These are phyloP conservation scores for Yamadazyma tumulicola DNA, from an alignment of 805 yeast species.

Conservation along the genomic window DNA sequence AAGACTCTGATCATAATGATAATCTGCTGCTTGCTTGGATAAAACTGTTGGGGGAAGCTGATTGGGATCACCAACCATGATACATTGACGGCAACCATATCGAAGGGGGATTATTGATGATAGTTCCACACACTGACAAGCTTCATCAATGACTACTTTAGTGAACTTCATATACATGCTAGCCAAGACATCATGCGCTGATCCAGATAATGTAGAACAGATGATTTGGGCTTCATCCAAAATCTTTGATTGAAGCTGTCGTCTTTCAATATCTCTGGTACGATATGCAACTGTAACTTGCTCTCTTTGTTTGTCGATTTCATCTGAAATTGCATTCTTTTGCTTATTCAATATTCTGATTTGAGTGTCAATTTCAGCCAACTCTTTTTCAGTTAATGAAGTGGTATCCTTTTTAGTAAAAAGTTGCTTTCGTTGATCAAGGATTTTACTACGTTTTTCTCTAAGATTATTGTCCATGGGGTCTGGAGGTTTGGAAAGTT, in stretches of 20 bases:
- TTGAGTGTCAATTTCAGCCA: constrained; percentile 45
- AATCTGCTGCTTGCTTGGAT: constrained; percentile 79
- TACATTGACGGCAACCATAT: constrained; percentile 85
- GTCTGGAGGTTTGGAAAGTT: constrained; percentile 28
- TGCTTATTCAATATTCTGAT: constrained; percentile 55
- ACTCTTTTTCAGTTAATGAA: constrained; percentile 35
- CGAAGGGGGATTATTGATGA: constrained; percentile 88
- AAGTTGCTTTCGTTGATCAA: constrained; percentile 56
- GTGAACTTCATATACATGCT: constrained; percentile 75
- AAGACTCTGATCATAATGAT: constrained; percentile 82
- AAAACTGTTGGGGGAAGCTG: constrained; percentile 96
- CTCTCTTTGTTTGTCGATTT: constrained; percentile 78
- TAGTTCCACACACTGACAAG: constrained; percentile 93
- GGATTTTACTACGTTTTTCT: constrained; percentile 48
- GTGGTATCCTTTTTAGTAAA: constrained; percentile 13
- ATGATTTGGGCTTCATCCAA: constrained; percentile 76
- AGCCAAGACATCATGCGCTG: constrained; percentile 85
- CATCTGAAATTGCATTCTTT: constrained; percentile 67
- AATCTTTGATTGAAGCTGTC: constrained; percentile 70
- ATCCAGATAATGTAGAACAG: constrained; percentile 89
- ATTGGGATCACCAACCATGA: constrained; percentile 98
- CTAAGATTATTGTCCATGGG: constrained; percentile 43
- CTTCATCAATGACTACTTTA: constrained; percentile 93
- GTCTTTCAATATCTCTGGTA: constrained; percentile 71
- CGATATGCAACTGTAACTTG: constrained; percentile 63